Base-by-base conservation (phyloP, 2,329 filamentous ascomycete species). In the Metarhizium robertsii region DNA sequence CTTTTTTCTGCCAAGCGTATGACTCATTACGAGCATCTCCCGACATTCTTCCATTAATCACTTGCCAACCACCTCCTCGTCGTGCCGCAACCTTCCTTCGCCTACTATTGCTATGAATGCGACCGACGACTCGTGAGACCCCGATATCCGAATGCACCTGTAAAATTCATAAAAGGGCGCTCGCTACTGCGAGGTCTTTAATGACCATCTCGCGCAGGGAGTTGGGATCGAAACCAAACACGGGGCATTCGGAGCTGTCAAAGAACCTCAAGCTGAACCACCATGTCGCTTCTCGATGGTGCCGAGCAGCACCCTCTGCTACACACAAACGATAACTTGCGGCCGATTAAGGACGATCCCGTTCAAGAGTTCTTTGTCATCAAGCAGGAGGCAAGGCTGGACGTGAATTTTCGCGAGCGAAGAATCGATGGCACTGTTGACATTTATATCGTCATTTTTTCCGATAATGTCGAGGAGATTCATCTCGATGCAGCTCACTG, bases 351-450 rank as follows among this genome's bases (percentile, higher is more conserved):
- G 52, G 72, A 75, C 57, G 57, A 60, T 8, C 66, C 69, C 4
- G 61, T 73, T 2, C 68, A 71, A 16, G 70, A 73, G 30, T 76
- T 73, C 55, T 75, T 79, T 45, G 74, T 97, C 56, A 79, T 90
- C 54, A 87, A 91, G 72, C 92, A 97, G 73, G 88, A 89, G 68
- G 86, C 99, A 52, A 86, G 91, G 64, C 78, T 99, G 58, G 92
- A 97, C 64, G 78, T 99, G 67, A 88, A 95, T 73, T 95, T 99
- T 68, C 79, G 81, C 60, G 82, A 81, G 54, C 86, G 85, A 70
- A 81, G 79, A 65, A 74, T 97, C 65, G 85, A 81, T 58, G 94
- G 94, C 52, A 86, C 82, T 60, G 90, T 88, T 8, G 87, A 92
- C 62, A 87, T 99, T 62, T 87, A 86, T 34, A 83, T 97, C 54